A percentile compares a stretch with the other conserved stretches of the same genome.
Evolutionary conservation across 441 rosid species (phyloP).

Genomic region (Erodium texanum): DNA sequence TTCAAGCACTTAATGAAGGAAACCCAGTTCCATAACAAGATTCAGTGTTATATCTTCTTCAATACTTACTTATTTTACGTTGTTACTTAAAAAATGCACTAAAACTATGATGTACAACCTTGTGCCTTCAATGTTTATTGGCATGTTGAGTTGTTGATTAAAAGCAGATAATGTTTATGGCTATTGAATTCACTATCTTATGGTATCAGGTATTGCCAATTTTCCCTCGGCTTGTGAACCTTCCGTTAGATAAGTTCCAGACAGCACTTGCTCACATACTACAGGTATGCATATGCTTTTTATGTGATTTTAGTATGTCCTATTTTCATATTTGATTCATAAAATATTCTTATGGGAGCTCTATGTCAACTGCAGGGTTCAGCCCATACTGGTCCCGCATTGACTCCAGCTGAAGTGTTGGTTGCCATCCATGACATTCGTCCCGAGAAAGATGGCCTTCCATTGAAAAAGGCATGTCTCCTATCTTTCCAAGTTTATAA

Average conservation of each 20-base stretch:
- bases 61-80: too few relatives aligned
- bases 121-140: too few relatives aligned
- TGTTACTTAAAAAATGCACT: too few relatives aligned
- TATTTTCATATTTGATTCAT: background rate
- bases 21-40: too few relatives aligned
- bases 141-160: too few relatives aligned
- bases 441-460: constrained; percentile 86
- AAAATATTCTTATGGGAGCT: background rate
- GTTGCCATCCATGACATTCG: constrained; percentile 87
- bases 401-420: constrained; percentile 96
- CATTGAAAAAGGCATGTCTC: constrained; percentile 65
- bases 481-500: constrained; percentile 18
- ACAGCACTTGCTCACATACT: constrained; percentile 93
- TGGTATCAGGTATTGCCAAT: constrained; percentile 80
- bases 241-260: constrained; percentile 91
- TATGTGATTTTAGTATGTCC: background rate
- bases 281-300: constrained; percentile 52
- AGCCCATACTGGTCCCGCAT: constrained; percentile 98
- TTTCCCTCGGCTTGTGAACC: constrained; percentile 86
- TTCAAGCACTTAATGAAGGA: too few relatives aligned
- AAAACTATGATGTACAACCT: too few relatives aligned
- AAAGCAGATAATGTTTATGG: constrained; percentile 6
- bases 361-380: constrained; percentile 63
- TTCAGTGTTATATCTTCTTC: too few relatives aligned
- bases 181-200: constrained; percentile 14